Evolutionary conservation across 257 asterid genomes (phyloP), one percentile per base, ranked within the genome.

Genomic region (Fraxinus pennsylvanica): DNA sequence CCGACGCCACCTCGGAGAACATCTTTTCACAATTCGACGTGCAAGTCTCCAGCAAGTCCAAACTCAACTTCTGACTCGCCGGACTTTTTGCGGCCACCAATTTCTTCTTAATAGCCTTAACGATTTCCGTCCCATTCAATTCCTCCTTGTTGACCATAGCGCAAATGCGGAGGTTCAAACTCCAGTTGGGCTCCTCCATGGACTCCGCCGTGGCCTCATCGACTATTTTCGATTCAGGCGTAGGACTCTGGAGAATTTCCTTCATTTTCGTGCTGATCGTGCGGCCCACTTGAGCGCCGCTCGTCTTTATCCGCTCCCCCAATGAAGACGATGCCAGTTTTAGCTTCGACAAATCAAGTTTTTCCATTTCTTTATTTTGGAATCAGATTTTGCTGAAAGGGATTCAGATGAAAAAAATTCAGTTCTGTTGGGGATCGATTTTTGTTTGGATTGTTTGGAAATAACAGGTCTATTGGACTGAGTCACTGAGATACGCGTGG

Each of bases 101-200:
- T 80, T 94, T 94, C 90, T 81, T 89, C 91, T 92, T 94, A 29
- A 94, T 87, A 25, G 97, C 86, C 82, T 88, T 86, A 1, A 92
- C 97, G 71, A 92, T 81, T 82, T 92, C 98, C 5, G 97, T 76
- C 30, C 97, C 93, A 74, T 84, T 91, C 75, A 89, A 82, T 71
- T 94, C 97, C 39, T 86, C 90, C 52, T 88, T 86, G 74, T 85
- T 82, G 86, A 94, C 92, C 94, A 90, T 84, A 69, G 96, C 87
- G 81, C 98, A 94, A 71, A 94, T 94, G 73, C 98, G 91, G n/a
- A 94, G 92, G 68, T 94, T 94, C 66, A 94, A 89, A n/a, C 97
- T 92, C 98, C 97, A 94, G 70, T 94, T 91, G 17, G 97, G 94
- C 68, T 88, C 97, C 35, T 72, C 82, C 82, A 92, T 68, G 8